Base-by-base conservation (phyloP, 352 stramenopile genomes). In the Globisporangium apiculatum region DNA sequence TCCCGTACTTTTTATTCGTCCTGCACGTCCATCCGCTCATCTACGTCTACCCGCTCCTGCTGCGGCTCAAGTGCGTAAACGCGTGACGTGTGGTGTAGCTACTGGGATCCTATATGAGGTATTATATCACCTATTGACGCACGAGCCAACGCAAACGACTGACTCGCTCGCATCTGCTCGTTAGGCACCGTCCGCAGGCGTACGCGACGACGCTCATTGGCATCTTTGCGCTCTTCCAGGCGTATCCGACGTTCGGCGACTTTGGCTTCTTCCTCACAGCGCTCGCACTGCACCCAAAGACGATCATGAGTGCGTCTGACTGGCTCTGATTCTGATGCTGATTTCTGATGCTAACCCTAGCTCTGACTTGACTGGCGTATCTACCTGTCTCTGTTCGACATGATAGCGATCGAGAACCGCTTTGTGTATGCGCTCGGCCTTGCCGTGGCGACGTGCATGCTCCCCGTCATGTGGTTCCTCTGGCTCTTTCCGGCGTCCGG, bases 391-490 rank as follows among this genome's bases (percentile, higher is more conserved):
- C 6, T 53, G 48, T 9, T 31, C 24, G 1, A 31, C 24, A 31
- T 31, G 10, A 3, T 57, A 94, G 84, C 73, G 51, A 91, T 94
- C 57, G 69, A 86, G 42, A 88, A 88, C 42, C 79, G 82, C 48
- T 94, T 80, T 51, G 70, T 88, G 35, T 88, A 90, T 62, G 75
- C 73, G 8, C 61, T 91, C 11, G 84, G 84, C 3, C 61, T 94
- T 14, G 73, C 65, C 36, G 79, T 84, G 0, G 82, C 82, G 14
- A 85, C 78, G 7, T 88, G 73, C 57, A 83, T 94, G 70, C 60
- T 94, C 46, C 82, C 82, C 18, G 75, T 92, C 18, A 94, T 94
- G 84, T 91, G 78, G 74, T 92, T 90, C 55, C 65, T 94, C n/a
- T 94, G 84, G 84, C 59, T 94, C 43, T 94, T 86, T 51, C 82